Conservation (phyloP, 176 grass and related monocot genomes). For the Aegilops speltoides region DNA sequence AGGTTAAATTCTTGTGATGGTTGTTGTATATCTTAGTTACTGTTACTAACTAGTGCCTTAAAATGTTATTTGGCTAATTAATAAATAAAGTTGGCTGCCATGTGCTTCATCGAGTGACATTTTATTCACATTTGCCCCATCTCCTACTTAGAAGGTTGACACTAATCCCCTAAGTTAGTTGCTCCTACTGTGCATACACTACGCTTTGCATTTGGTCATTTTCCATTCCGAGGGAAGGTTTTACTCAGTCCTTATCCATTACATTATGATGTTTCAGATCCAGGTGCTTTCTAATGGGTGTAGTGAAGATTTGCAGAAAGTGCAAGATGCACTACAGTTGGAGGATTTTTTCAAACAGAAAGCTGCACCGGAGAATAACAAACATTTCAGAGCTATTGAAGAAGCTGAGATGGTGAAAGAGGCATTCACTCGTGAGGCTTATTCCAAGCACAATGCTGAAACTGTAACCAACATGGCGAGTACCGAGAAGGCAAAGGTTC, state of each 20-base stretch:
- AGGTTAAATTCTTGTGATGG: not conserved
- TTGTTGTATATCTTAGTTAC: not conserved
- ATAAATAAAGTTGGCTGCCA: not conserved
- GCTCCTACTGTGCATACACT: not conserved
- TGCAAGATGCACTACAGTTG: conserved; percentile 59
- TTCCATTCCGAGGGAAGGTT: not conserved
- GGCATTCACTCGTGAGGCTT: conserved; percentile 38
- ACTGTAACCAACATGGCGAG: conserved; percentile 39
- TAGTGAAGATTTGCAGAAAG: conserved; percentile 43
- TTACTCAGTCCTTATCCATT: conserved; percentile 19
- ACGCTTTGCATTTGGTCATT: not conserved
- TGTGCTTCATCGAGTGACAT: not conserved
- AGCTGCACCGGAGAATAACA: conserved; percentile 43
- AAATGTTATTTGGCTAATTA: not conserved
- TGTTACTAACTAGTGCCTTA: not conserved
- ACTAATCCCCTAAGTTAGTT: conserved; percentile 10
- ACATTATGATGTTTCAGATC: conserved; percentile 49
- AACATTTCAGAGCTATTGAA: conserved; percentile 48
- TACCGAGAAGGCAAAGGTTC: conserved; percentile 47
- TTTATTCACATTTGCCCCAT: not conserved
- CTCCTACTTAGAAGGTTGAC: not conserved
- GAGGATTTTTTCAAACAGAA: conserved; percentile 39
- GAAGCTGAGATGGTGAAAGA: conserved; percentile 50
- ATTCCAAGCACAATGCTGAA: conserved; percentile 53
- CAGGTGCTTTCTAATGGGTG: conserved; percentile 56